Conservation (phyloP, 768 basidiomycete species). For the Tylopilus felleus region DNA sequence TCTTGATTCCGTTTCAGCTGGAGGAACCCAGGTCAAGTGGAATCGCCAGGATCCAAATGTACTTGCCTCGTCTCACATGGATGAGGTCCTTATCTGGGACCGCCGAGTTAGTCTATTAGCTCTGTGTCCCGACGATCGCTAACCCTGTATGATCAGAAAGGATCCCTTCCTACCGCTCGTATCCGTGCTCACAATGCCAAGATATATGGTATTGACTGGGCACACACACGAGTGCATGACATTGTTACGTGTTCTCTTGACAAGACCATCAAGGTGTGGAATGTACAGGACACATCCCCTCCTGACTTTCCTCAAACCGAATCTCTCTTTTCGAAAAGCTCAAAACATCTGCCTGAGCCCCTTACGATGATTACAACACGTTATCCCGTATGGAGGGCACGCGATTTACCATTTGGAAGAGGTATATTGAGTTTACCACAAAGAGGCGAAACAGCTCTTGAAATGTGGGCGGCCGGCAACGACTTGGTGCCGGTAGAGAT, state of each 20-base stretch:
- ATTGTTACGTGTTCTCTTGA: conserved; percentile 94
- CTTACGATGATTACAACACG: conserved; percentile 59
- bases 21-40: conserved; percentile 97
- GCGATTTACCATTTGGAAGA: conserved; percentile 87
- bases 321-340: conserved; percentile 8
- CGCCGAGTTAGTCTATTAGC: conserved; percentile 57
- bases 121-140: not conserved
- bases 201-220: conserved; percentile 99
- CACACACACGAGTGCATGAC: conserved; percentile 66
- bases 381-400: conserved; percentile 93
- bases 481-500: conserved; percentile 51
- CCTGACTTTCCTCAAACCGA: conserved; percentile 13
- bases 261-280: conserved; percentile 89
- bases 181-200: conserved; percentile 85
- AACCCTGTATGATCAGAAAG: conserved; percentile 56
- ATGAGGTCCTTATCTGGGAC: conserved; percentile 92
- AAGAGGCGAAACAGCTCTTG: conserved; percentile 75
- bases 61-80: conserved; percentile 85
- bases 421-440: conserved; percentile 89
- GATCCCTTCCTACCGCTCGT: conserved; percentile 71
- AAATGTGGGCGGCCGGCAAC: conserved; percentile 63
- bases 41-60: conserved; percentile 84
- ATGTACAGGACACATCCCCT: conserved; percentile 27
- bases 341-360: conserved; percentile 33
- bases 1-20: conserved; percentile 43